phyloP scores from a whole-genome alignment of 1,284 basidiomycete species.

The Ganoderma multipileum region DNA sequence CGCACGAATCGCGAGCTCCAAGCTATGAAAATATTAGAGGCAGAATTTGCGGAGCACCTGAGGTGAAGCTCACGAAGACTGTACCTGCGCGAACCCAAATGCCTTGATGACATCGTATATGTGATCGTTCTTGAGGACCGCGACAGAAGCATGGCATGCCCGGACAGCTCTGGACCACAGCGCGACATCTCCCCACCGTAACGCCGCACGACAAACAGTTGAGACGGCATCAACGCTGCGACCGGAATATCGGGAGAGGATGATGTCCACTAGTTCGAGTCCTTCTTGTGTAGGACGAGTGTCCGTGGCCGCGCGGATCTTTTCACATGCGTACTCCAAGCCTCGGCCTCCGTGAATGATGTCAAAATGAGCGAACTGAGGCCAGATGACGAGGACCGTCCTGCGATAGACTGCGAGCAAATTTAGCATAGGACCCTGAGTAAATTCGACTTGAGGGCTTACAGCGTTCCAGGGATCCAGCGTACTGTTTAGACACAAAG shows the following conservation, averaged over 20 bases:
- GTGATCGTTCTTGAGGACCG: not conserved
- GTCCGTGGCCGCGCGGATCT: conserved; percentile 4
- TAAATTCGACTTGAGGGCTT: not conserved
- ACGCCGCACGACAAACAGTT: conserved; percentile 8
- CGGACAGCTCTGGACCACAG: conserved; percentile 12
- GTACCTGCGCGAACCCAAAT: not conserved
- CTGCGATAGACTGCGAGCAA: conserved; percentile 46
- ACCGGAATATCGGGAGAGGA: conserved; percentile 11
- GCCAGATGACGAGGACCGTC: conserved; percentile 49
- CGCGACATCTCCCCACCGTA: conserved; percentile 6
- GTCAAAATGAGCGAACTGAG: conserved; percentile 36
- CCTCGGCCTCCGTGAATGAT: conserved; percentile 29
- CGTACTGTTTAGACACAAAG: not conserved
- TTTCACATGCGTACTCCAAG: conserved; percentile 21
- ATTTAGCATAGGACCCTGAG: not conserved
- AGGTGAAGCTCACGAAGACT: not conserved
- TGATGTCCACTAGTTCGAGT: conserved; percentile 16
- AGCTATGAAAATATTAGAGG: not conserved
- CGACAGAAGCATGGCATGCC: not conserved
- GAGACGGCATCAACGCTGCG: not conserved
- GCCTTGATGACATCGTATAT: not conserved
- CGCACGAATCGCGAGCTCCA: not conserved
- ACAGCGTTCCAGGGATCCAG: conserved; percentile 3
- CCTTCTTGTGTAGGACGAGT: conserved; percentile 14
- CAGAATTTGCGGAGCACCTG: not conserved